These are phyloP conservation scores for Allantophomopsis cytisporea DNA, from an alignment of 2,329 filamentous ascomycete species.

Conservation along the genomic window DNA sequence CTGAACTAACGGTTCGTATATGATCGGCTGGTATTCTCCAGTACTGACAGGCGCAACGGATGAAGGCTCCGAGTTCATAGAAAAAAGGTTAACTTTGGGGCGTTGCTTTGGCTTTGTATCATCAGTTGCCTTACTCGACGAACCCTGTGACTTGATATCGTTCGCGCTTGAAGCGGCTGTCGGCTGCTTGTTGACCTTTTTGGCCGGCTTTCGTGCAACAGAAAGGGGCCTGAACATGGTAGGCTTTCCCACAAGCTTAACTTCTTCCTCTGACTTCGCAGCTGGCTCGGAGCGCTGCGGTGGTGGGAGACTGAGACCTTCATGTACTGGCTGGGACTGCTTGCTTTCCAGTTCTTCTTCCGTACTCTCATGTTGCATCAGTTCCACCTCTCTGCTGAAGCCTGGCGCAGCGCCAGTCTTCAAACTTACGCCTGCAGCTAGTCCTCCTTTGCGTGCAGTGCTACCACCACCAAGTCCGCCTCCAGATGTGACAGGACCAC, in stretches of 20 bases:
- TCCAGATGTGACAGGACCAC: conserved; percentile 25
- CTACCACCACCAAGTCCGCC: conserved; percentile 17
- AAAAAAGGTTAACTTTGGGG: conserved; percentile 59
- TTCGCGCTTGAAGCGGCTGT: conserved; percentile 12
- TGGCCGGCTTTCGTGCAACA: conserved; percentile 60
- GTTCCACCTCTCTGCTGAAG: conserved; percentile 47
- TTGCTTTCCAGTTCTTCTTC: conserved; percentile 9
- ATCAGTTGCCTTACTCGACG: conserved; percentile 9
- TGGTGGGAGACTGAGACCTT: conserved; percentile 10
- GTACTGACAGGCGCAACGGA: conserved; percentile 6
- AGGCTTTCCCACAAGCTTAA: conserved; percentile 63
- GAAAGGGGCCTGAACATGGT: conserved; percentile 85
- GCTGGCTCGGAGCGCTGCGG: conserved; percentile 24
- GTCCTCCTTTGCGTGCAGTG: conserved; percentile 9
- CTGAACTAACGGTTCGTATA: conserved; percentile 16
- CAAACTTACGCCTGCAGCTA: conserved; percentile 49
- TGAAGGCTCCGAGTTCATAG: conserved; percentile 31
- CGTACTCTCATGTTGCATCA: conserved; percentile 2
- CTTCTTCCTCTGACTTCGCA: conserved; percentile 41
- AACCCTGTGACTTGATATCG: conserved; percentile 4
- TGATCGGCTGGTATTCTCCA: conserved; percentile 36
- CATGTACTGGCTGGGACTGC: conserved; percentile 10
- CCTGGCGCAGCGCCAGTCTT: conserved; percentile 77
- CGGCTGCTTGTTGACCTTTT: conserved; percentile 39
- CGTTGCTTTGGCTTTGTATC: conserved; percentile 23